These are phyloP conservation scores for Populus alba DNA, from an alignment of 345 rosid genomes.

Conservation along the genomic window DNA sequence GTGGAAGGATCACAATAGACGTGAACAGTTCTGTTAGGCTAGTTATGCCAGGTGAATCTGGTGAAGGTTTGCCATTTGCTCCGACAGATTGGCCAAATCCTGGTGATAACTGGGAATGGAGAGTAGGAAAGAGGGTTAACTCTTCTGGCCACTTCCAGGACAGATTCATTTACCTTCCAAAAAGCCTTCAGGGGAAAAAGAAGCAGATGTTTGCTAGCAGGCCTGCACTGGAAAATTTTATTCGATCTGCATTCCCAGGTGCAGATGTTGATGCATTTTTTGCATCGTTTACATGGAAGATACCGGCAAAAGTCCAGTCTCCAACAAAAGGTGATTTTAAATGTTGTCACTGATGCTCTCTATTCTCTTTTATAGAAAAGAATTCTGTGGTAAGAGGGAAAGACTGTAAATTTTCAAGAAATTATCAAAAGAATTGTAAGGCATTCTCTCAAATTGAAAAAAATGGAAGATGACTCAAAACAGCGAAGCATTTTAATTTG, in stretches of 20 bases:
- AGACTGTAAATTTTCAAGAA: neutral
- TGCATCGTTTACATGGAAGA: conserved; percentile 30
- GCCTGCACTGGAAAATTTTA: conserved; percentile 9
- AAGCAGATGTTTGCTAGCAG: conserved; percentile 16
- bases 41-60: conserved; percentile 45
- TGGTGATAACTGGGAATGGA: conserved; percentile 71
- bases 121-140: conserved; percentile 51
- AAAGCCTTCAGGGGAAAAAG: neutral
- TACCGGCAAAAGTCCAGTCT: conserved; percentile 16
- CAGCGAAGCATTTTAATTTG: neutral
- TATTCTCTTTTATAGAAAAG: neutral
- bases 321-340: conserved; percentile 19
- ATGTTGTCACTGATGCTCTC: neutral
- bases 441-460: neutral
- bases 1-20: conserved; percentile 1
- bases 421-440: neutral
- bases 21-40: conserved; percentile 33
- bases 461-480: neutral
- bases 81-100: conserved; percentile 63
- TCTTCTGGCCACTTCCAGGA: conserved; percentile 41
- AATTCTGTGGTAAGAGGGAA: neutral
- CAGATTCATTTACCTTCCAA: conserved; percentile 38
- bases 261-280: conserved; percentile 24
- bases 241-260: conserved; percentile 15
- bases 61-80: conserved; percentile 69